Evolutionary conservation across 768 basidiomycete genomes (phyloP).

Genomic region (Tremella yokohamensis): DNA sequence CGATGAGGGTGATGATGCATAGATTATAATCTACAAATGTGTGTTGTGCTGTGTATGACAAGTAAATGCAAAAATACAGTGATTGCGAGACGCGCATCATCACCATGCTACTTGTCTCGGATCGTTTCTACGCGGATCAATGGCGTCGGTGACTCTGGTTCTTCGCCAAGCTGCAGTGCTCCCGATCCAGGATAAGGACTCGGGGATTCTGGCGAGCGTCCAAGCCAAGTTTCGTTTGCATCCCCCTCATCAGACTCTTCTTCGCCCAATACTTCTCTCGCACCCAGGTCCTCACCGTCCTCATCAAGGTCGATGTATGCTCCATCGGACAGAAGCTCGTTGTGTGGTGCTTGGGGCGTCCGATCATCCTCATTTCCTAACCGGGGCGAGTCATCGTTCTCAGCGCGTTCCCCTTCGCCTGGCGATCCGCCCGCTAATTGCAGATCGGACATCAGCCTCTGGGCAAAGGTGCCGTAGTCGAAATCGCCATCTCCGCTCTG

Average conservation of each 20-base stretch:
- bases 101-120: not conserved
- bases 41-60: not conserved
- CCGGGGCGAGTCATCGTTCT: too few relatives aligned
- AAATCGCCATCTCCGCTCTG: conserved; percentile 18
- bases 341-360: too few relatives aligned
- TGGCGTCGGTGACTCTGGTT: conserved; percentile 5
- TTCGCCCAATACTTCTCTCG: not conserved
- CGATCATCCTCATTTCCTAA: too few relatives aligned
- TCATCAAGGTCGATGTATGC: not conserved
- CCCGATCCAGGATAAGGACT: conserved; percentile 15
- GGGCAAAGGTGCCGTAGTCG: conserved; percentile 39
- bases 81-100: not conserved
- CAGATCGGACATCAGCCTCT: conserved; percentile 33
- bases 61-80: not conserved
- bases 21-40: too few relatives aligned
- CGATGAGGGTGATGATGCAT: too few relatives aligned
- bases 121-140: conserved; percentile 3
- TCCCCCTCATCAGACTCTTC: conserved; percentile 12
- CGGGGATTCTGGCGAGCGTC: conserved; percentile 16
- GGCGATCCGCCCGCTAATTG: not conserved
- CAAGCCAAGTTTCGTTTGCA: conserved; percentile 6
- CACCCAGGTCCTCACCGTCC: not conserved
- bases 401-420: too few relatives aligned
- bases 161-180: not conserved
- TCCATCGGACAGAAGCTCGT: too few relatives aligned